Evolutionary conservation across 768 basidiomycete species (phyloP), one percentile per base, ranked within the genome.

Genomic region (Pleurotus citrinopileatus): DNA sequence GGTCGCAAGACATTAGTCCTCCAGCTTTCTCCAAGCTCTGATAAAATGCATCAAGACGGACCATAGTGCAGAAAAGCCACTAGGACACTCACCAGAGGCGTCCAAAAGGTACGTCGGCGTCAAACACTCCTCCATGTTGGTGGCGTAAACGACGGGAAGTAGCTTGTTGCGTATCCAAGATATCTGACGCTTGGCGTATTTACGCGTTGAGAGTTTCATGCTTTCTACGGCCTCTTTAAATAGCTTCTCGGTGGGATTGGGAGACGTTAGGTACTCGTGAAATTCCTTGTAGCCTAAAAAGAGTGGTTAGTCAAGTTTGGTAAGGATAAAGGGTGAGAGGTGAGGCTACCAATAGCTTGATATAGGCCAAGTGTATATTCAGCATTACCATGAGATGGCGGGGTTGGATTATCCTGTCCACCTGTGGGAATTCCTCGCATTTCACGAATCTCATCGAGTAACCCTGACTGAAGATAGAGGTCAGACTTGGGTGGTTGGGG

Each of bases 121-220:
- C n/a, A 59, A 55, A 54, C 3, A 57, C 65, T 19, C 70, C 17
- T 71, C 59, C 8, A 62, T 59, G 53, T 83, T 81, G 7, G 81
- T 77, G 9, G 76, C 72, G 28, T 77, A 64, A 12, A 87, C 70
- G 2, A 81, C 85, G 2, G 94, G 95, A 29, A 97, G 67, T 12
- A 98, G 69, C 68, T 97, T 96, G 65, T 92, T 92, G 34, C 83
- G 78, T 43, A 98, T 86, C 97, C 97, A 99, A 29, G 87, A 84
- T 37, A 95, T 77, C 66, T 99, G 97, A 34, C 87, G 76, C 64
- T 89, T 92, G 0, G 97, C 92, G 65, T 98, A 99, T 68, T 94
- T 88, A 19, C 89, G 76, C 6, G 95, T 99, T 0, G 89, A 86
- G 0, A 79, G 68, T 66, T 98, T 97, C 86, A 94, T 95, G 7